Evolutionary conservation across 2,329 filamentous ascomycete genomes (phyloP).

Genomic region (Chrysosporium keratinophilum): DNA sequence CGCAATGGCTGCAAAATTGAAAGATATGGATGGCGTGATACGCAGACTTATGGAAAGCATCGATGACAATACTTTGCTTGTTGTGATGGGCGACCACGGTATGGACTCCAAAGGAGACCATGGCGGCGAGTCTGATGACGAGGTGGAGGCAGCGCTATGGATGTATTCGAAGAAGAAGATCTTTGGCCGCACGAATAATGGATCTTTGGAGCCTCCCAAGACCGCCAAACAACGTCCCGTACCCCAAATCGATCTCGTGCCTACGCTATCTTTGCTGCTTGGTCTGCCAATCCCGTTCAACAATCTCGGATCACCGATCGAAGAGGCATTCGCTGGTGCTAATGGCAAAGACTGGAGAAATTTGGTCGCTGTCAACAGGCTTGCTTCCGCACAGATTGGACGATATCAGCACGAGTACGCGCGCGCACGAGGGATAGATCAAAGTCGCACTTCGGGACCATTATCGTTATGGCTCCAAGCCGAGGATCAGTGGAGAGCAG

Average conservation of each 20-base stretch:
- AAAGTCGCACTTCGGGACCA: constrained; percentile 47
- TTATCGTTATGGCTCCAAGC: constrained; percentile 51
- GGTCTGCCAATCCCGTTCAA: constrained; percentile 94
- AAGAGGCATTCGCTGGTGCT: constrained; percentile 74
- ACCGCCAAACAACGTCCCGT: constrained; percentile 66
- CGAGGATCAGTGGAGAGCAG: constrained; percentile 43
- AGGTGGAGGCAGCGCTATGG: constrained; percentile 89
- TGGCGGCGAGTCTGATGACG: constrained; percentile 94
- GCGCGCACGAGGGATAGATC: constrained; percentile 56
- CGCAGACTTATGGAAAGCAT: constrained; percentile 59
- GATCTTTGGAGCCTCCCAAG: constrained; percentile 46
- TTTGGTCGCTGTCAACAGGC: constrained; percentile 62
- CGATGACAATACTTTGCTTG: constrained; percentile 75
- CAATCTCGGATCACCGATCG: constrained; percentile 83
- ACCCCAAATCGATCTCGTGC: constrained; percentile 86
- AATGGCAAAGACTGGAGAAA: constrained; percentile 58
- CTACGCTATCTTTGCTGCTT: constrained; percentile 75
- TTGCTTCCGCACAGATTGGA: constrained; percentile 76
- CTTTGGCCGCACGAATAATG: constrained; percentile 65
- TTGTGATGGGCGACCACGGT: constrained; percentile 98
- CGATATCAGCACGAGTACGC: constrained; percentile 82
- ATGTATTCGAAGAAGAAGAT: constrained; percentile 87
- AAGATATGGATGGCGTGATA: constrained; percentile 80
- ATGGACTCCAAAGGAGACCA: constrained; percentile 98
- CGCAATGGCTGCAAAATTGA: constrained; percentile 81